These are phyloP conservation scores for Coemansia sp. DNA, from an alignment of 192 early-diverging fungal genomes.

Conservation along the genomic window DNA sequence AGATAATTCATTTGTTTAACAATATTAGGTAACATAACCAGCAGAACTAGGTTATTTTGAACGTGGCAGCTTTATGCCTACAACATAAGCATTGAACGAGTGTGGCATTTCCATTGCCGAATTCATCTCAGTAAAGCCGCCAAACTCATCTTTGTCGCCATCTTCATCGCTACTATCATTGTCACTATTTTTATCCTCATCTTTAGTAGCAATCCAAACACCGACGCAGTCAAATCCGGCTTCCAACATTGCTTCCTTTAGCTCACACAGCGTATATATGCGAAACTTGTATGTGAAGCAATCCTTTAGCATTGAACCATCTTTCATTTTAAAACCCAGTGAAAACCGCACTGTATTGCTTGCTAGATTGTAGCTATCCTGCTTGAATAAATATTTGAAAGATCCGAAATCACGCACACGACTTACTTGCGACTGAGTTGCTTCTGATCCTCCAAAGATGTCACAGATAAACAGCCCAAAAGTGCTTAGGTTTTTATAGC, in stretches of 20 bases:
- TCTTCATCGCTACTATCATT: not conserved
- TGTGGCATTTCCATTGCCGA: constrained; percentile 19
- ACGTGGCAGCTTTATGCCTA: constrained; percentile 25
- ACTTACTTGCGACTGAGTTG: constrained; percentile 8
- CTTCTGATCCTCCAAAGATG: constrained; percentile 47
- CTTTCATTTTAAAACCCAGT: constrained; percentile 47
- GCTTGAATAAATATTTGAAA: constrained; percentile 48
- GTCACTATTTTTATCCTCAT: not conserved
- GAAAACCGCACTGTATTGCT: constrained; percentile 32
- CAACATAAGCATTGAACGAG: constrained; percentile 24
- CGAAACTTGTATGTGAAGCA: constrained; percentile 51
- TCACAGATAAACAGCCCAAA: constrained; percentile 53
- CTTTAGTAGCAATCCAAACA: constrained; percentile 33
- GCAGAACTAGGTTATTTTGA: not conserved
- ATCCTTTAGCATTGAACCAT: constrained; percentile 46
- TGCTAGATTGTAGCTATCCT: constrained; percentile 34
- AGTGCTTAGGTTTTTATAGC: constrained; percentile 20
- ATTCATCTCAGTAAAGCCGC: constrained; percentile 14
- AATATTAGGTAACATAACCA: not conserved
- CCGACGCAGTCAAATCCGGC: constrained; percentile 46
- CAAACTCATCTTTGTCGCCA: constrained; percentile 8
- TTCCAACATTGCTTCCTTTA: constrained; percentile 58
- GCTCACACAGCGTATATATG: constrained; percentile 44
- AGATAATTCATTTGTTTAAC: not conserved
- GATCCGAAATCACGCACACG: constrained; percentile 13